Conservation (phyloP, 2,329 filamentous ascomycete genomes). For the Cercospora sojina region DNA sequence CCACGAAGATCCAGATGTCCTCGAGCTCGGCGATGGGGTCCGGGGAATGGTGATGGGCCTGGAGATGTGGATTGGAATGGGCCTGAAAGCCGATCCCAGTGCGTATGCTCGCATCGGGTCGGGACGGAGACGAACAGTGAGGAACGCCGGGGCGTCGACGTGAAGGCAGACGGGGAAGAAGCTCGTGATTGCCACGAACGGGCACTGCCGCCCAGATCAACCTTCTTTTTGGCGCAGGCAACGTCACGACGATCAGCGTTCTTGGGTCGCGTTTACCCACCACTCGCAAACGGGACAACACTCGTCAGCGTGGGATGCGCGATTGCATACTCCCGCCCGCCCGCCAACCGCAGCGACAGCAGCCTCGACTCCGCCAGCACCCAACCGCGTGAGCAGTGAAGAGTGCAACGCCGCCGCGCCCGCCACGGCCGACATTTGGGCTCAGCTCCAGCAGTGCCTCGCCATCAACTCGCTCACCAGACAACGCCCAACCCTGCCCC, state of each 20-base stretch:
- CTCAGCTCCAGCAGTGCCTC: neutral
- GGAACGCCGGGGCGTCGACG: neutral
- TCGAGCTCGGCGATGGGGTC: neutral
- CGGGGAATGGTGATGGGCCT: neutral
- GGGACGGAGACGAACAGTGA: neutral
- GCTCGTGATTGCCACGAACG: neutral
- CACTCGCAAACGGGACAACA: neutral
- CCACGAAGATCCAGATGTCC: slow-evolving; percentile 3
- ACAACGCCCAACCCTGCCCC: neutral
- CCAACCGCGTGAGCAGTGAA: neutral
- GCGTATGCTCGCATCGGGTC: neutral
- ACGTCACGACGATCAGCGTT: neutral
- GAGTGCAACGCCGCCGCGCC: neutral
- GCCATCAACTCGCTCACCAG: neutral
- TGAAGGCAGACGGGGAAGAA: neutral
- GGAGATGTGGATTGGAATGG: neutral
- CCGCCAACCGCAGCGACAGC: neutral
- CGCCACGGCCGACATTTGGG: neutral
- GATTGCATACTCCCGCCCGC: neutral
- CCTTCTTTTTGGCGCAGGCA: neutral
- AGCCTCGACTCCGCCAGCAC: neutral
- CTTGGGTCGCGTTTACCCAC: neutral
- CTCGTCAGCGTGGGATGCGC: neutral
- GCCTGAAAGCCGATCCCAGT: neutral
- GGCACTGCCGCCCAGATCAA: neutral